Evolutionary conservation across 2,329 filamentous ascomycete genomes (phyloP).

Genomic region (Nigrospora oryzae): DNA sequence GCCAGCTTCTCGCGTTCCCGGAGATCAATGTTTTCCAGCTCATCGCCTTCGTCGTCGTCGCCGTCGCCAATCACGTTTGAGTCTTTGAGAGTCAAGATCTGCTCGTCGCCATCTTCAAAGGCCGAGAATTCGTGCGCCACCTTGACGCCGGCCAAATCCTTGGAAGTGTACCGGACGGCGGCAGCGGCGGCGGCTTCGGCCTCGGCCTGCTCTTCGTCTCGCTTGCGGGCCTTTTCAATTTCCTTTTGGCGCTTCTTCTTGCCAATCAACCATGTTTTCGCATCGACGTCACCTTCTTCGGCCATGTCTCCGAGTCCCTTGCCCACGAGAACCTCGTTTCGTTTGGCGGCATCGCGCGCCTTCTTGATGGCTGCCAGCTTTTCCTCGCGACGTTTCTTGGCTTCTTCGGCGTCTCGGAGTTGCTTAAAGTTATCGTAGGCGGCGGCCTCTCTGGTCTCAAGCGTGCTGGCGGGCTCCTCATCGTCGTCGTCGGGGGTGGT

Average conservation of each 20-base stretch:
- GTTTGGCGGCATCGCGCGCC: constrained; percentile 75
- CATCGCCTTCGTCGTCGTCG: constrained; percentile 80
- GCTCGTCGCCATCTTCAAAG: constrained; percentile 76
- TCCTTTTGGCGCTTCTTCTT: constrained; percentile 93
- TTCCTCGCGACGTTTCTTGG: constrained; percentile 71
- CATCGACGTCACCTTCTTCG: constrained; percentile 59
- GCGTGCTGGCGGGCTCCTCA: constrained; percentile 69
- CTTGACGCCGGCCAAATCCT: constrained; percentile 82
- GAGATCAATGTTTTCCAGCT: constrained; percentile 71
- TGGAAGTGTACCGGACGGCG: constrained; percentile 65
- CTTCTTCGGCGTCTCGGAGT: constrained; percentile 59
- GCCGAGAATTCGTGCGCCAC: constrained; percentile 80
- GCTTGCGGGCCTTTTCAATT: constrained; percentile 66
- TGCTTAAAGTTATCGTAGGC: constrained; percentile 66
- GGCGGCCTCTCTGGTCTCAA: constrained; percentile 70
- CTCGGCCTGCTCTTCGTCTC: constrained; percentile 70
- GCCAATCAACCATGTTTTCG: constrained; percentile 77
- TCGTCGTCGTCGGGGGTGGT: constrained; percentile 40
- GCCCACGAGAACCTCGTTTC: constrained; percentile 68
- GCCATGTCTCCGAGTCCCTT: constrained; percentile 73
- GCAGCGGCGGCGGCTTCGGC: constrained; percentile 60
- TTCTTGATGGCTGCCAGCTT: constrained; percentile 78
- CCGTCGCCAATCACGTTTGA: constrained; percentile 70
- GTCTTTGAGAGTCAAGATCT: constrained; percentile 92
- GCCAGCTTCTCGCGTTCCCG: constrained; percentile 63